phyloP scores from a whole-genome alignment of 1,284 basidiomycete species.

The Malassezia vespertilionis region DNA sequence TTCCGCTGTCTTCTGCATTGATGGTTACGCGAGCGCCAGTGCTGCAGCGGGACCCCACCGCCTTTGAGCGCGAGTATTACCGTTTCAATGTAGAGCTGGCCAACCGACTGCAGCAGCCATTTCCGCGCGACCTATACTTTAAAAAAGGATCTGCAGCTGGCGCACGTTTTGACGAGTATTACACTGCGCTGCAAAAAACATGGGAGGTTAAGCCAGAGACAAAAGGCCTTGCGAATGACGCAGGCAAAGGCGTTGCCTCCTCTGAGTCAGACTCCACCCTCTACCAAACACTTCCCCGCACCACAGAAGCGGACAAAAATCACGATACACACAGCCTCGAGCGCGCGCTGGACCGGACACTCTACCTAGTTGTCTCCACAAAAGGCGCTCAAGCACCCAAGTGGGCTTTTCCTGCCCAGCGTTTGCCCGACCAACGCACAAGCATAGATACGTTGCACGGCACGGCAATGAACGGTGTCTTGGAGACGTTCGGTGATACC shows the following conservation, averaged over 20 bases:
- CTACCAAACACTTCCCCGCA: conserved; percentile 51
- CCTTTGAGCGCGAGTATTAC: conserved; percentile 75
- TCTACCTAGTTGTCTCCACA: conserved; percentile 65
- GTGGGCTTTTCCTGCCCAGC: conserved; percentile 29
- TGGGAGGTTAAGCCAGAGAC: conserved; percentile 14
- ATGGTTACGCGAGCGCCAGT: conserved; percentile 75
- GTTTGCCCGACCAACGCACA: conserved; percentile 11
- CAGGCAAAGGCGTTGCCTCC: neutral
- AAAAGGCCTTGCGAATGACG: neutral
- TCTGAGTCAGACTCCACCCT: conserved; percentile 52
- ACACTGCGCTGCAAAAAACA: conserved; percentile 46
- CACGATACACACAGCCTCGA: conserved; percentile 64
- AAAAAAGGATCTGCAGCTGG: conserved; percentile 80
- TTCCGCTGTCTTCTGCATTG: conserved; percentile 47
- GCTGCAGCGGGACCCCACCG: conserved; percentile 63
- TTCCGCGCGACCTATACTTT: conserved; percentile 86
- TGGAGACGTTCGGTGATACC: conserved; percentile 24
- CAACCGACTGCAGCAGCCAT: conserved; percentile 75
- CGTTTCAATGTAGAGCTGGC: conserved; percentile 72
- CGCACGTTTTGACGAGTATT: conserved; percentile 60
- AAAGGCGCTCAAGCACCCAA: conserved; percentile 1
- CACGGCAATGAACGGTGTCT: conserved; percentile 24
- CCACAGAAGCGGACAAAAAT: conserved; percentile 56
- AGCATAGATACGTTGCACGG: conserved; percentile 9
- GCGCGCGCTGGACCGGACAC: conserved; percentile 67